phyloP scores from a whole-genome alignment of 768 basidiomycete species.

The Hygrocybe coccinea region DNA sequence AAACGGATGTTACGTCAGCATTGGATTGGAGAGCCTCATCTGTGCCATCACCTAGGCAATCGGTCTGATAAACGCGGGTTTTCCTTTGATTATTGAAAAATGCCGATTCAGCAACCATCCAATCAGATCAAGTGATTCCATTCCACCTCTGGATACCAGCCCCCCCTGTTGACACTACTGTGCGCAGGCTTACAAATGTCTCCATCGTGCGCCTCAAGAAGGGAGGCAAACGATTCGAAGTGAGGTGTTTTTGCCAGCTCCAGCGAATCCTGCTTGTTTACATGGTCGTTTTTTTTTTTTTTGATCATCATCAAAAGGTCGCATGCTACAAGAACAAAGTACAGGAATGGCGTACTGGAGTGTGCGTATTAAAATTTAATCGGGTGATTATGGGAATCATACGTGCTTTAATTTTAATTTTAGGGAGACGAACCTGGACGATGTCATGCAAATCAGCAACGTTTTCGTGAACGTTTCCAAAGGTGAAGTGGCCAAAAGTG shows the following conservation, averaged over 20 bases:
- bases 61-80: constrained; percentile 7
- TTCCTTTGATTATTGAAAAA: too few relatives aligned
- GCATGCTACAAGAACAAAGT: constrained; percentile 99
- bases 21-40: too few relatives aligned
- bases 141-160: background rate
- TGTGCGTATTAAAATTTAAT: too few relatives aligned
- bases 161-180: constrained; percentile 7
- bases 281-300: background rate
- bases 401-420: too few relatives aligned
- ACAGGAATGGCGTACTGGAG: constrained; percentile 89
- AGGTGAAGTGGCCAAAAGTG: constrained; percentile 84
- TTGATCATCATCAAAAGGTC: constrained; percentile 54
- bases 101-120: constrained; percentile 78
- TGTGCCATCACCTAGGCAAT: too few relatives aligned
- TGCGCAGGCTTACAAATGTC: constrained; percentile 90
- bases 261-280: too few relatives aligned
- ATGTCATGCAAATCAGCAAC: constrained; percentile 93
- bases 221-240: constrained; percentile 96
- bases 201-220: constrained; percentile 95
- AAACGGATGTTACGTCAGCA: background rate
- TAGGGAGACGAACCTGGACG: constrained; percentile 89
- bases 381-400: too few relatives aligned
- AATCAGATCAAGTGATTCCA: constrained; percentile 76
- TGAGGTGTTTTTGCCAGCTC: constrained; percentile 25
- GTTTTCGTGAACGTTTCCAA: constrained; percentile 97